These are phyloP conservation scores for Penicillium antarcticum DNA, from an alignment of 495 filamentous ascomycete genomes.

Conservation along the genomic window DNA sequence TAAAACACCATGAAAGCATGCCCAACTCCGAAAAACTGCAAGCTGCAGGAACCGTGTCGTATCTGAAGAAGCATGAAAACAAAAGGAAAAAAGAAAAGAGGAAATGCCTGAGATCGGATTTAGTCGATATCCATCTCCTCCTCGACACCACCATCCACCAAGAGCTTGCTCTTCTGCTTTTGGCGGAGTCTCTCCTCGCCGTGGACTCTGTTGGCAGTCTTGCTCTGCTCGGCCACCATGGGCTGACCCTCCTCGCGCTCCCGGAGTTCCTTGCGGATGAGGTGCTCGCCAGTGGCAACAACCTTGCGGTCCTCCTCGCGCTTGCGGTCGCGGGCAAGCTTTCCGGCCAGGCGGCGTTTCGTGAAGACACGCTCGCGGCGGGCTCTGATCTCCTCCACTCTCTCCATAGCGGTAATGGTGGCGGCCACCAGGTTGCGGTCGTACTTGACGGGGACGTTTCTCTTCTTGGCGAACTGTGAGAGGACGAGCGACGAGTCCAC, in stretches of 20 bases:
- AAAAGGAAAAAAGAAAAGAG: slow-evolving; percentile 9
- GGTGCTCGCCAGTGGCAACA: slow-evolving; percentile 86
- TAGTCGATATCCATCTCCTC: slow-evolving; percentile 71
- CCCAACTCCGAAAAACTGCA: slow-evolving; percentile 25
- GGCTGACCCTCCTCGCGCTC: slow-evolving; percentile 42
- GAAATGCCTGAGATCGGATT: slow-evolving; percentile 15
- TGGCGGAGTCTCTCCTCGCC: slow-evolving; percentile 56
- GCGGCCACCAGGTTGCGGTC: slow-evolving; percentile 82
- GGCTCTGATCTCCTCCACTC: slow-evolving; percentile 80
- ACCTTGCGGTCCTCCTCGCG: slow-evolving; percentile 75
- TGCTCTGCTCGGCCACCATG: slow-evolving; percentile 37
- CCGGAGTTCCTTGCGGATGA: slow-evolving; percentile 53
- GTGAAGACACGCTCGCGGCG: slow-evolving; percentile 87
- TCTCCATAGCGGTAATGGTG: slow-evolving; percentile 88
- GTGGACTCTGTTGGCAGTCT: slow-evolving; percentile 32
- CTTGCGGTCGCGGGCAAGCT: slow-evolving; percentile 69
- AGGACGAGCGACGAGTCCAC: slow-evolving; percentile 92
- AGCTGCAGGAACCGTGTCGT: slow-evolving; percentile 24
- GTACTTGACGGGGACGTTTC: slow-evolving; percentile 94
- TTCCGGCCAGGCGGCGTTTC: slow-evolving; percentile 87
- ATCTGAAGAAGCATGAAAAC: slow-evolving; percentile 23
- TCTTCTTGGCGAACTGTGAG: slow-evolving; percentile 82
- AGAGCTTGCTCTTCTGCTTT: slow-evolving; percentile 57
- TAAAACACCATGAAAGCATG: slow-evolving; percentile 28
- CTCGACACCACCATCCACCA: slow-evolving; percentile 66